phyloP scores from a whole-genome alignment of 257 asterid genomes.

The Linderniella brevidens region DNA sequence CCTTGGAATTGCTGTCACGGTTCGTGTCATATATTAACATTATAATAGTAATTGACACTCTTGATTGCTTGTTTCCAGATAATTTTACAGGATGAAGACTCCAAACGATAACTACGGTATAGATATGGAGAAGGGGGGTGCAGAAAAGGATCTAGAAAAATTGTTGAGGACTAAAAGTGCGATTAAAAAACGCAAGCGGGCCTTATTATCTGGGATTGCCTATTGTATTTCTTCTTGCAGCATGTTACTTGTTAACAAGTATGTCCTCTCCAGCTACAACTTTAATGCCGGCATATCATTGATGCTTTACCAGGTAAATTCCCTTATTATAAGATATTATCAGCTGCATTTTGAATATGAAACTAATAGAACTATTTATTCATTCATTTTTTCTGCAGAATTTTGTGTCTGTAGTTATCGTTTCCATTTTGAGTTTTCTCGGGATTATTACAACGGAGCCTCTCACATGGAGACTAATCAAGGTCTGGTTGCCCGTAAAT shows the following conservation, averaged over 20 bases:
- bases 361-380: not conserved
- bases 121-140: constrained; percentile 52
- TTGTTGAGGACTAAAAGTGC: constrained; percentile 21
- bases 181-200: constrained; percentile 34
- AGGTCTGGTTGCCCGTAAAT: constrained; percentile 90
- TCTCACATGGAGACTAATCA: constrained; percentile 74
- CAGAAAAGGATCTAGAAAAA: constrained; percentile 36
- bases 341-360: not conserved
- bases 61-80: constrained; percentile 19
- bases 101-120: constrained; percentile 24
- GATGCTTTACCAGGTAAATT: constrained; percentile 85
- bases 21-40: too few species aligned
- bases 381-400: constrained; percentile 50
- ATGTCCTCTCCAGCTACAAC: too few species aligned
- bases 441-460: constrained; percentile 77
- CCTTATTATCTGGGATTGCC: constrained; percentile 65
- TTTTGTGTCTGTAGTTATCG: constrained; percentile 60
- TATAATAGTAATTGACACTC: constrained; percentile 8
- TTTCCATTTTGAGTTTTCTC: constrained; percentile 36
- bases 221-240: constrained; percentile 81
- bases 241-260: constrained; percentile 88
- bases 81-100: constrained; percentile 31
- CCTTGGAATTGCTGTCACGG: too few species aligned
- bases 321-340: constrained; percentile 8
- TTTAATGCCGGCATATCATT: constrained; percentile 81